Base-by-base conservation (phyloP, 2,329 filamentous ascomycete species). In the Pseudocercospora ulei region DNA sequence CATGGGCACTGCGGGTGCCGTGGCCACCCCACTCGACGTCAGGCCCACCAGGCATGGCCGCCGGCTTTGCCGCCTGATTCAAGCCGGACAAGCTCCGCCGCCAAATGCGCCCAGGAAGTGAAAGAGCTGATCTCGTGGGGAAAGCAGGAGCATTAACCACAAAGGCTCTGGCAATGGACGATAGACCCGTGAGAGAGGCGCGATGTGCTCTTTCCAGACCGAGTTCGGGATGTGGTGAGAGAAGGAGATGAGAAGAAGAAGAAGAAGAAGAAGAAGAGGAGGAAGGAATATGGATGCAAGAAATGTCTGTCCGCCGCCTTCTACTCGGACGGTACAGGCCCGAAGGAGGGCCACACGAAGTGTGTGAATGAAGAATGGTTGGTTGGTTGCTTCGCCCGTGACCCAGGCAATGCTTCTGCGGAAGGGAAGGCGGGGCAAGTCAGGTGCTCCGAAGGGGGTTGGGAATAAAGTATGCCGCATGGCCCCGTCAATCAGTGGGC, bases 121-220 rank as follows among this genome's bases (percentile, higher is more conserved):
- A 31, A 44, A 47, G 31, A 41, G 44, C 19, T 27, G 39, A 17
- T 41, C 33, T 25, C 35, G 30, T 14, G 26, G 16, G 30, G 35
- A 39, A 20, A 47, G 38, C 39, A 42, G 20, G 13, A 46, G 39
- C 43, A 46, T 46, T 39, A 37, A 46, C 30, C 30, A 33, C 30
- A 13, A 33, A 19, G 17, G 29, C 14, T 20, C 22, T 35, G 20
- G 23, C 23, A 25, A 27, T 3, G 16, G 11, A 17, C 9, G 12
- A 8, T 16, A 5, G 29, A 19, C 14, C 16, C 14, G 11, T 12
- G 23, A 33, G 9, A 12, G 17, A 18, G 29, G 14, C 7, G 29
- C 6, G 8, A 16, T 17, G 4, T 8, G 9, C 29, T 33, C 12
- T 16, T 19, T 17, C 5, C 23, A 12, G 3, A 25, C 4, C n/a